These are phyloP conservation scores for Leucocoprinus leucothites DNA, from an alignment of 768 basidiomycete species.

Conservation along the genomic window DNA sequence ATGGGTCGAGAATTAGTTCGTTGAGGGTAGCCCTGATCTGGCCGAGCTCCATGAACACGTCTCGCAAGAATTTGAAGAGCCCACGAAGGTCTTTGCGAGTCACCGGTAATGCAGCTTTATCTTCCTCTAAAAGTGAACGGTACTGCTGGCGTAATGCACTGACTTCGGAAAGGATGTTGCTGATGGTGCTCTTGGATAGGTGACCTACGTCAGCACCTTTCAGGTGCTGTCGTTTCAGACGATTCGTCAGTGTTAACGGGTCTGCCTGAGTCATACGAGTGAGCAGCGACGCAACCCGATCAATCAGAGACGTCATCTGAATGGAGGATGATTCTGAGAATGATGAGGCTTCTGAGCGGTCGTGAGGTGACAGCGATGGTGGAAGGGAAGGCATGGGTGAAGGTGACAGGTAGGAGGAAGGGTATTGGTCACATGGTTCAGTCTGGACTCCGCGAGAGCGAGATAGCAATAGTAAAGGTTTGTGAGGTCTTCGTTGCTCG, in stretches of 20 bases:
- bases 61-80: constrained; percentile 82
- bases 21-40: constrained; percentile 82
- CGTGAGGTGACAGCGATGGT: constrained; percentile 46
- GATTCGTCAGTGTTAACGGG: constrained; percentile 81
- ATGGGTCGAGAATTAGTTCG: constrained; percentile 86
- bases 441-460: constrained; percentile 71
- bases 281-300: constrained; percentile 58
- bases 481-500: constrained; percentile 36
- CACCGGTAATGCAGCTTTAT: constrained; percentile 56
- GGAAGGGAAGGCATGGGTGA: constrained; percentile 34
- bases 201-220: constrained; percentile 83
- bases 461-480: constrained; percentile 51
- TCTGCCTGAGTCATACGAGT: constrained; percentile 70
- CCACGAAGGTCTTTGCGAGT: constrained; percentile 79
- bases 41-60: constrained; percentile 80
- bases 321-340: constrained; percentile 52
- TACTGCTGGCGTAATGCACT: constrained; percentile 69
- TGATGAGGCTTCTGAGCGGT: constrained; percentile 75
- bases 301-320: constrained; percentile 53
- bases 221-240: constrained; percentile 88
- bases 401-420: constrained; percentile 25
- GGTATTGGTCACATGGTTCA: constrained; percentile 32
- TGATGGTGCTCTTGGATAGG: constrained; percentile 79
- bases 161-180: constrained; percentile 68
- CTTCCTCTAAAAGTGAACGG: constrained; percentile 71